phyloP scores from a whole-genome alignment of 2,329 filamentous ascomycete genomes.

The Teratosphaeria pseudoeucalypti region DNA sequence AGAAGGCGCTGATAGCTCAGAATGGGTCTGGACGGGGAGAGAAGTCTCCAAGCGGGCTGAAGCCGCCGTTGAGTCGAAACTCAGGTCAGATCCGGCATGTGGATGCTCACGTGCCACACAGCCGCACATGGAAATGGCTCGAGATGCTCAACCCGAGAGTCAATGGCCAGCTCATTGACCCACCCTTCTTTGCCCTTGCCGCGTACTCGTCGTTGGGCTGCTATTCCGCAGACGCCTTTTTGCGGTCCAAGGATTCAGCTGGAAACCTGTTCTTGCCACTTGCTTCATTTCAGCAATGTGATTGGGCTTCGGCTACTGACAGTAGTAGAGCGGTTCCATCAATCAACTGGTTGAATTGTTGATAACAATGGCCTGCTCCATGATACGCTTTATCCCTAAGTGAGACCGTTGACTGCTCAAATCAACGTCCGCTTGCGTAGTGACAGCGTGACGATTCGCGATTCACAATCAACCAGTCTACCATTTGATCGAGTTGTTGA shows the following conservation, averaged over 20 bases:
- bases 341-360: too few species aligned
- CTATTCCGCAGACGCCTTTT: not conserved
- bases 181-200: not conserved
- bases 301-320: not conserved
- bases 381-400: too few species aligned
- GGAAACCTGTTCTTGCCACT: not conserved
- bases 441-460: too few species aligned
- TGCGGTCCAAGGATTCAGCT: not conserved
- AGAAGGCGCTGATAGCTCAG: not conserved
- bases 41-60: not conserved
- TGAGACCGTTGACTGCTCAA: too few species aligned
- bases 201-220: not conserved
- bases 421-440: too few species aligned
- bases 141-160: not conserved
- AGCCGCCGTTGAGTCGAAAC: not conserved
- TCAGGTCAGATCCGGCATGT: not conserved
- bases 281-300: not conserved
- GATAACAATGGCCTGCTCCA: too few species aligned
- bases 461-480: too few species aligned
- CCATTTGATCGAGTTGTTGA: too few species aligned
- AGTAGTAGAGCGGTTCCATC: too few species aligned
- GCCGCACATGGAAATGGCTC: not conserved
- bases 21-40: not conserved
- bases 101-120: not conserved
- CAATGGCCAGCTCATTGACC: not conserved